Evolutionary conservation across 495 filamentous ascomycete species (phyloP).

Genomic region (Xylaria grammica): DNA sequence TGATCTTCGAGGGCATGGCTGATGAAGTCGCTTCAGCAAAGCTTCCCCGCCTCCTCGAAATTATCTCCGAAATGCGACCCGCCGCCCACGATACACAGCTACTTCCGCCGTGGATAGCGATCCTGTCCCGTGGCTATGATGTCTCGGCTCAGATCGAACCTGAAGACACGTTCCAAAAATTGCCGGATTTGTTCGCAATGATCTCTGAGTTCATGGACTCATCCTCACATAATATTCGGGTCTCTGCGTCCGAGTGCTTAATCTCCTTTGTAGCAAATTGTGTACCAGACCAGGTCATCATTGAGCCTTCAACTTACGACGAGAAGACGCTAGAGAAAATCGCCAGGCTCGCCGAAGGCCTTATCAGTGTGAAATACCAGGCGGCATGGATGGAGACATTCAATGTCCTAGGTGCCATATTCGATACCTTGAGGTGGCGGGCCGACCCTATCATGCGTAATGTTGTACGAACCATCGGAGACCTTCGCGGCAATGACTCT

Average conservation of each 20-base stretch:
- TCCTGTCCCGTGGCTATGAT: conserved; percentile 91
- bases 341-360: conserved; percentile 65
- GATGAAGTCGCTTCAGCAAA: conserved; percentile 86
- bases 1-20: conserved; percentile 89
- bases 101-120: conserved; percentile 93
- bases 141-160: conserved; percentile 85
- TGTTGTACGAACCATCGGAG: conserved; percentile 78
- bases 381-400: conserved; percentile 95
- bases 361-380: conserved; percentile 90
- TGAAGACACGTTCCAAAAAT: conserved; percentile 84
- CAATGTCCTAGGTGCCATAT: conserved; percentile 83
- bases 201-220: conserved; percentile 82
- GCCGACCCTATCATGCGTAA: conserved; percentile 75
- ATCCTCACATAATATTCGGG: conserved; percentile 85
- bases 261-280: conserved; percentile 91
- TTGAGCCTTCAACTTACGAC: conserved; percentile 87
- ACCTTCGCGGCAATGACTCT: conserved; percentile 84
- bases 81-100: conserved; percentile 90
- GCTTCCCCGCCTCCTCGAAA: conserved; percentile 82
- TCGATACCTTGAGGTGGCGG: conserved; percentile 85
- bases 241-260: conserved; percentile 92
- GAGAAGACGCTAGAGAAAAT: conserved; percentile 83
- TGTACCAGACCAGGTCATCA: conserved; percentile 75
- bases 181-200: conserved; percentile 79
- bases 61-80: conserved; percentile 85